Conservation (phyloP, 768 basidiomycete genomes). For the Psilocybe sp. region DNA sequence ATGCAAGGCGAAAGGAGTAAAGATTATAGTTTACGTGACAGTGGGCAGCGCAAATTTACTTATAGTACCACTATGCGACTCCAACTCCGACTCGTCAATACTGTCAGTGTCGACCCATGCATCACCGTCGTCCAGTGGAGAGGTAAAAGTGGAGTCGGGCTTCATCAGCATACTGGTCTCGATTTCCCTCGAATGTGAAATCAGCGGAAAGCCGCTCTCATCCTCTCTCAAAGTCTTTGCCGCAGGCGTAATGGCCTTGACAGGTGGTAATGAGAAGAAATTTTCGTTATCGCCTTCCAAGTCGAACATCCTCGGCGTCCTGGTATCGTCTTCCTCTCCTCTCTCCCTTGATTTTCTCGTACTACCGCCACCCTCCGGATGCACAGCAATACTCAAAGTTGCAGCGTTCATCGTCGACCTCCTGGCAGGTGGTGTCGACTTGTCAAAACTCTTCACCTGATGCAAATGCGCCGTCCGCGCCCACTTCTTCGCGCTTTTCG, state of each 20-base stretch:
- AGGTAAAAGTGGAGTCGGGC: neutral
- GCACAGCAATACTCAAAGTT: neutral
- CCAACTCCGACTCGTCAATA: conserved; percentile 15
- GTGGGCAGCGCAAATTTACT: neutral
- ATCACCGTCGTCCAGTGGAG: conserved; percentile 16
- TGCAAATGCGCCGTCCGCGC: conserved; percentile 70
- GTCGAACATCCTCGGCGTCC: conserved; percentile 11
- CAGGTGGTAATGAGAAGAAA: conserved; percentile 5
- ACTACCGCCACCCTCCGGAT: neutral
- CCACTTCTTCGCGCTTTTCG: conserved; percentile 52
- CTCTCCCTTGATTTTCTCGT: neutral
- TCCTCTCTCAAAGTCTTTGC: neutral
- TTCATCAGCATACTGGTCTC: conserved; percentile 7
- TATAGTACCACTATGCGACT: neutral
- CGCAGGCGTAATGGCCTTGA: neutral
- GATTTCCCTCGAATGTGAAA: neutral
- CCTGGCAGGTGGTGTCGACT: neutral
- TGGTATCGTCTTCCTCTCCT: neutral
- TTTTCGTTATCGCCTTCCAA: conserved; percentile 10
- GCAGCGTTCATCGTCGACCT: conserved; percentile 2
- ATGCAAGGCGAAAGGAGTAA: no score
- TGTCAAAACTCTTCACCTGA: conserved; percentile 39
- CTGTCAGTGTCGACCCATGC: conserved; percentile 24
- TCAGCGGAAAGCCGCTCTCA: neutral
- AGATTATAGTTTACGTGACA: neutral